These are phyloP conservation scores for Cladosporium sp. DNA, from an alignment of 2,329 filamentous ascomycete species.

Conservation along the genomic window DNA sequence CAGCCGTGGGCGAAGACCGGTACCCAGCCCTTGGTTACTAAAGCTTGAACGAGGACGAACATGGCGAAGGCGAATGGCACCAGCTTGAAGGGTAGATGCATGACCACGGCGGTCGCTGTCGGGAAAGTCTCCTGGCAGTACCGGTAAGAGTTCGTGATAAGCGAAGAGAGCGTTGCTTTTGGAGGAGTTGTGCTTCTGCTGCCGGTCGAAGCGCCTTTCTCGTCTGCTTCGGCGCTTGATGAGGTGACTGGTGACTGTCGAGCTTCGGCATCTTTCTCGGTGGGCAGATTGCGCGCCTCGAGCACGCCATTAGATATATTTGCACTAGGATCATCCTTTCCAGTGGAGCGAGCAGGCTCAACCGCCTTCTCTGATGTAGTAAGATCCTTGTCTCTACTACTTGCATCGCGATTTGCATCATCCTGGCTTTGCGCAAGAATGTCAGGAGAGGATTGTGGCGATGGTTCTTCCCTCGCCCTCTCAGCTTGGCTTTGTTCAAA, in stretches of 20 bases:
- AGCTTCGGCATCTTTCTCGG: background rate
- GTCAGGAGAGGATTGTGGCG: background rate
- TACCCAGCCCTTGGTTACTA: constrained; percentile 72
- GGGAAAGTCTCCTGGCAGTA: constrained; percentile 69
- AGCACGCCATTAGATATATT: background rate
- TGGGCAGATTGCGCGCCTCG: background rate
- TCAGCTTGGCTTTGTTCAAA: constrained; percentile 43
- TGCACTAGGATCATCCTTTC: background rate
- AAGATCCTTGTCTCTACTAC: background rate
- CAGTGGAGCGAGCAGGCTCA: background rate
- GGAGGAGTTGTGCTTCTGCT: background rate
- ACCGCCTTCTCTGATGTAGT: background rate
- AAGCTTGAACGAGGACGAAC: constrained; percentile 69
- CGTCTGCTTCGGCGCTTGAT: background rate
- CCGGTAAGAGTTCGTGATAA: constrained; percentile 42
- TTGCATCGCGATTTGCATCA: background rate
- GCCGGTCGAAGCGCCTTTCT: background rate
- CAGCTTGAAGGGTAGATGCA: constrained; percentile 63
- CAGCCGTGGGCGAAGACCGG: constrained; percentile 69
- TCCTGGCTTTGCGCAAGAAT: background rate
- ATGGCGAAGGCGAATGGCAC: constrained; percentile 70
- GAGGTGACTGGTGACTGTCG: background rate
- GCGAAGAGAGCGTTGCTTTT: constrained; percentile 51
- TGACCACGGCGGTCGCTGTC: constrained; percentile 60
- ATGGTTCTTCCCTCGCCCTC: constrained; percentile 32